A percentile compares a stretch with the other conserved stretches of the same genome.
Conservation (phyloP, 2,329 filamentous ascomycete genomes). For the Arthrobotrys sphaeroides region DNA sequence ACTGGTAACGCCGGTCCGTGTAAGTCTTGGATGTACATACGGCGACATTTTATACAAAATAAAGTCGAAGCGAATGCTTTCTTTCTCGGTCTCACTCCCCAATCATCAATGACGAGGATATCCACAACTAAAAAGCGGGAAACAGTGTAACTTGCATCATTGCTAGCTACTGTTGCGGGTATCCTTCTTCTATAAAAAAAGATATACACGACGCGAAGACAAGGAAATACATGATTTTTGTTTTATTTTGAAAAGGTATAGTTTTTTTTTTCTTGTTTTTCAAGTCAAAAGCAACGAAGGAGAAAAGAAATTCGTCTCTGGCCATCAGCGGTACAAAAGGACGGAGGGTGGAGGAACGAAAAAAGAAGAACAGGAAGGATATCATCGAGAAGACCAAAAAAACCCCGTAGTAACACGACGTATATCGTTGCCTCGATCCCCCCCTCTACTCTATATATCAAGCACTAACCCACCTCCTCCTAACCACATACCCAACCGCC, state of each 20-base stretch:
- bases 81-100: neutral
- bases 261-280: neutral
- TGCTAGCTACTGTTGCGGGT: slow-evolving; percentile 25
- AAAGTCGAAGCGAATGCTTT: neutral
- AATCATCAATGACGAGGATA: no score
- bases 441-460: slow-evolving; percentile 18
- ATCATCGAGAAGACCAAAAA: neutral
- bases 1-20: neutral
- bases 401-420: neutral
- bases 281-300: neutral
- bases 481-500: slow-evolving; percentile 40
- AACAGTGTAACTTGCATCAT: neutral
- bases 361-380: neutral
- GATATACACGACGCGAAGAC: neutral
- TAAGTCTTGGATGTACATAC: slow-evolving; percentile 22
- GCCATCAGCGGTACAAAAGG: neutral
- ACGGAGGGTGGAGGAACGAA: neutral
- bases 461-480: slow-evolving; percentile 32
- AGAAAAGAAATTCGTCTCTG: slow-evolving; percentile 17
- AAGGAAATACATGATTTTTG: neutral
- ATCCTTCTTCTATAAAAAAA: slow-evolving; percentile 35
- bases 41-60: slow-evolving; percentile 9
- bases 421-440: neutral
- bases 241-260: no score
- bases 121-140: neutral